These are phyloP conservation scores for Suillus subluteus DNA, from an alignment of 768 basidiomycete species.

Conservation along the genomic window DNA sequence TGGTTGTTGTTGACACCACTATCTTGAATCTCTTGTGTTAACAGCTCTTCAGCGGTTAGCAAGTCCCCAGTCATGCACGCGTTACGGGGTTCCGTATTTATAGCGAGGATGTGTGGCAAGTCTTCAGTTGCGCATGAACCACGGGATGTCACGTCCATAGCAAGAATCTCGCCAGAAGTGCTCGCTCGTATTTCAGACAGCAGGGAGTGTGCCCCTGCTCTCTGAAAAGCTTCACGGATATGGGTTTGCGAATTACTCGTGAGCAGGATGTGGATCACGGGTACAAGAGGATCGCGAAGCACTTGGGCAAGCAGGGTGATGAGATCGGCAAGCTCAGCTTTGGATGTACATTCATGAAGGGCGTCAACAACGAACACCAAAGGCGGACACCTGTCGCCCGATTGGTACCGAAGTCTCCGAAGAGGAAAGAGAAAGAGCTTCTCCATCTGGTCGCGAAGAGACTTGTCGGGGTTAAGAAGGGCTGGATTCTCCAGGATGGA, in stretches of 20 bases:
- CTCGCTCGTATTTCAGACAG: background rate
- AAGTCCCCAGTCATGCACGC: background rate
- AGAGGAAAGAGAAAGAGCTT: background rate
- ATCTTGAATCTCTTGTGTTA: background rate
- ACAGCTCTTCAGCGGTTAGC: background rate
- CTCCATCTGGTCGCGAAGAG: background rate
- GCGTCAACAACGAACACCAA: background rate
- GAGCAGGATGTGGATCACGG: background rate
- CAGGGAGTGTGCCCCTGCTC: background rate
- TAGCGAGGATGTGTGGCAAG: background rate
- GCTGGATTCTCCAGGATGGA: background rate
- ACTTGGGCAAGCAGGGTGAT: background rate
- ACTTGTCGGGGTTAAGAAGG: background rate
- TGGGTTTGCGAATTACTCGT: background rate
- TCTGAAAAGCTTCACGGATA: background rate
- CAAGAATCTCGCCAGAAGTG: background rate
- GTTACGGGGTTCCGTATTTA: background rate
- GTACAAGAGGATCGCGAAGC: background rate
- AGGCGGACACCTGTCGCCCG: background rate
- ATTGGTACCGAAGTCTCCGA: no score
- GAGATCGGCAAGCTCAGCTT: background rate
- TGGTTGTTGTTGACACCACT: background rate
- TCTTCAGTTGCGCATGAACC: background rate
- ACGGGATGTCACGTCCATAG: background rate
- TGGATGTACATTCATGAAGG: background rate